Evolutionary conservation across 495 filamentous ascomycete species (phyloP).

Genomic region (Pseudoneurospora amorphoporcata): DNA sequence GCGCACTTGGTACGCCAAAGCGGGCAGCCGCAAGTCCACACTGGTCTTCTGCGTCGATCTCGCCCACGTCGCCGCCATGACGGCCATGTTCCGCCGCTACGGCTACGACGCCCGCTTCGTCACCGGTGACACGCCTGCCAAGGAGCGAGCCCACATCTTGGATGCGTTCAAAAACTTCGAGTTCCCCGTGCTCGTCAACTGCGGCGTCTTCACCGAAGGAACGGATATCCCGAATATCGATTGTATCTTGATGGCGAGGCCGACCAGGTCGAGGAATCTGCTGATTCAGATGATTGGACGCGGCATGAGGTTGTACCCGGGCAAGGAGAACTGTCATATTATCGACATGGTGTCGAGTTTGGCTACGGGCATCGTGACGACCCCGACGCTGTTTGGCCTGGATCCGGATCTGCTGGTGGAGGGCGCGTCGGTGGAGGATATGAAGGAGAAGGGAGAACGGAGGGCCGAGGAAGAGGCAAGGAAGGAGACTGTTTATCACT

Average conservation of each 20-base stretch:
- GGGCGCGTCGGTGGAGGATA: conserved; percentile 43
- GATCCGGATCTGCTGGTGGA: conserved; percentile 73
- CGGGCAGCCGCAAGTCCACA: conserved; percentile 63
- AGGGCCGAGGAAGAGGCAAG: conserved; percentile 28
- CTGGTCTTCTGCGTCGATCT: conserved; percentile 90
- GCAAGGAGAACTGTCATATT: conserved; percentile 83
- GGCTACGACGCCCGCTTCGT: conserved; percentile 79
- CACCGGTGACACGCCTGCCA: conserved; percentile 62
- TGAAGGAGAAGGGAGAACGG: conserved; percentile 42
- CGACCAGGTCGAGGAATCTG: conserved; percentile 81
- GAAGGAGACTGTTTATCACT: conserved; percentile 6
- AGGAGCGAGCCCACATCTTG: conserved; percentile 54
- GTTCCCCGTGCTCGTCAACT: conserved; percentile 86
- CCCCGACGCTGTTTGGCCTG: conserved; percentile 86
- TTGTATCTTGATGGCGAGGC: conserved; percentile 79
- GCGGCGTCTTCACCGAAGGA: conserved; percentile 90
- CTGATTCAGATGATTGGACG: conserved; percentile 97
- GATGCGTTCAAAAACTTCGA: conserved; percentile 64
- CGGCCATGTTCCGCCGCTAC: conserved; percentile 58
- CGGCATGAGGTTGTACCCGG: conserved; percentile 71
- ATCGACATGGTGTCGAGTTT: conserved; percentile 92
- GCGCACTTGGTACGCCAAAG: conserved; percentile 72
- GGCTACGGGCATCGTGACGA: conserved; percentile 71
- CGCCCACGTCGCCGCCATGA: conserved; percentile 63
- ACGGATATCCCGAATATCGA: conserved; percentile 98